These are phyloP conservation scores for thale cress (Arabidopsis thaliana) DNA, from an alignment of 345 rosid genomes.

Conservation along the genomic window DNA sequence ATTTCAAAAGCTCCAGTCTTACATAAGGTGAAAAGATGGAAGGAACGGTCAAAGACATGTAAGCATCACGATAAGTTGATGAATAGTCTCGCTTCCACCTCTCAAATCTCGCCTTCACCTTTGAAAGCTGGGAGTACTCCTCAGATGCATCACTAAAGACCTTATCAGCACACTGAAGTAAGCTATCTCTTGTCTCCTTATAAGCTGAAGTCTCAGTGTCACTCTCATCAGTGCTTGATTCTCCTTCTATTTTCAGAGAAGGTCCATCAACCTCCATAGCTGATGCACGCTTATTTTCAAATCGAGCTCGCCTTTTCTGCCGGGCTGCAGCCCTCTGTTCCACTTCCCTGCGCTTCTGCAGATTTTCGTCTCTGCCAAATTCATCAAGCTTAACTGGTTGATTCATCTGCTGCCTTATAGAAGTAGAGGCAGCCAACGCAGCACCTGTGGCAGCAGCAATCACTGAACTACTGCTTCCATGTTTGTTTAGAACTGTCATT, in stretches of 20 bases:
- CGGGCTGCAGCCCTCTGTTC: conserved; percentile 89
- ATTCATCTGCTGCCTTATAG: conserved; percentile 63
- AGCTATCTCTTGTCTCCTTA: conserved; percentile 63
- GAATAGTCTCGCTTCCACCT: conserved; percentile 84
- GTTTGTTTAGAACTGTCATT: conserved; percentile 60
- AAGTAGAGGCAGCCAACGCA: conserved; percentile 74
- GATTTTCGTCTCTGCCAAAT: conserved; percentile 89
- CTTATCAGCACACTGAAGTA: conserved; percentile 78
- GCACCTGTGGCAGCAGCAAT: conserved; percentile 74
- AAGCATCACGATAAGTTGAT: conserved; percentile 81
- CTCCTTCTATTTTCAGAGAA: conserved; percentile 82
- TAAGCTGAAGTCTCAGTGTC: conserved; percentile 87
- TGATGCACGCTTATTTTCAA: conserved; percentile 71
- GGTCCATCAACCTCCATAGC: conserved; percentile 70
- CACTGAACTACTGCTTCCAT: conserved; percentile 61
- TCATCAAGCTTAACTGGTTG: conserved; percentile 85
- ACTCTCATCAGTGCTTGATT: conserved; percentile 97
- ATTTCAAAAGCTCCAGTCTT: conserved; percentile 85
- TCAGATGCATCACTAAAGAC: conserved; percentile 90
- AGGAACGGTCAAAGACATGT: conserved; percentile 83
- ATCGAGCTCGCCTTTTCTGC: conserved; percentile 65
- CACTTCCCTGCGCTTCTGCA: conserved; percentile 82
- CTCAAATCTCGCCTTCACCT: conserved; percentile 81
- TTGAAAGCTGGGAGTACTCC: conserved; percentile 83
- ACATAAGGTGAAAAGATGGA: conserved; percentile 94